Evolutionary conservation across 106 monocot genomes (phyloP).

Genomic region (Allium sativum): DNA sequence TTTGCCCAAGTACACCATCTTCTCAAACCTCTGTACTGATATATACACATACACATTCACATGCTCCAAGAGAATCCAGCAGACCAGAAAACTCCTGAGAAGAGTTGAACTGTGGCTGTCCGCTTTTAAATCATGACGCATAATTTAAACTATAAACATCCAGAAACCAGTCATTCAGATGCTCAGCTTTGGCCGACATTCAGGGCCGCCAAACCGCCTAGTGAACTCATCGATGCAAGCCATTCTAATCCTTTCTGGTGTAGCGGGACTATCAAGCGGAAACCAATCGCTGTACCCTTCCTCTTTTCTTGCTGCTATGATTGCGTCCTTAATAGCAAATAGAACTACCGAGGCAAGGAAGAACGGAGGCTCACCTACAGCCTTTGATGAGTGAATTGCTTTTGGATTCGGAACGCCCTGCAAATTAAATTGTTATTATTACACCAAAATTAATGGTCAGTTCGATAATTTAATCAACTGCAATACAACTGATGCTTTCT

Average conservation of each 20-base stretch:
- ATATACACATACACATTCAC: no score
- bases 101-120: no score
- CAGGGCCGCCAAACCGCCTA: constrained; percentile 30
- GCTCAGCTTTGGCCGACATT: constrained; percentile 75
- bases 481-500: no score
- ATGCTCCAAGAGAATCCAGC: no score
- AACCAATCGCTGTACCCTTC: constrained; percentile 71
- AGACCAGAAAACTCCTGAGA: neutral
- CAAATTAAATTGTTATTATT: neutral
- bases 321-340: constrained; percentile 88
- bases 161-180: constrained; percentile 18
- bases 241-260: constrained; percentile 97
- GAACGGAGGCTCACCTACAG: constrained; percentile 93
- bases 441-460: no score
- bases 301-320: constrained; percentile 69
- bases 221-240: constrained; percentile 80
- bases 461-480: no score
- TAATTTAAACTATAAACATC: no score
- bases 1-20: no score
- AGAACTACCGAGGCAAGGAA: constrained; percentile 79
- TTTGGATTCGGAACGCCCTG: constrained; percentile 82
- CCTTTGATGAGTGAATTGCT: constrained; percentile 92
- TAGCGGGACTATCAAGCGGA: constrained; percentile 81
- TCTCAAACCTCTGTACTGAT: no score
- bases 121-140: no score